phyloP scores from a whole-genome alignment of 1,284 basidiomycete genomes.

The Ustilago vetiveriae region DNA sequence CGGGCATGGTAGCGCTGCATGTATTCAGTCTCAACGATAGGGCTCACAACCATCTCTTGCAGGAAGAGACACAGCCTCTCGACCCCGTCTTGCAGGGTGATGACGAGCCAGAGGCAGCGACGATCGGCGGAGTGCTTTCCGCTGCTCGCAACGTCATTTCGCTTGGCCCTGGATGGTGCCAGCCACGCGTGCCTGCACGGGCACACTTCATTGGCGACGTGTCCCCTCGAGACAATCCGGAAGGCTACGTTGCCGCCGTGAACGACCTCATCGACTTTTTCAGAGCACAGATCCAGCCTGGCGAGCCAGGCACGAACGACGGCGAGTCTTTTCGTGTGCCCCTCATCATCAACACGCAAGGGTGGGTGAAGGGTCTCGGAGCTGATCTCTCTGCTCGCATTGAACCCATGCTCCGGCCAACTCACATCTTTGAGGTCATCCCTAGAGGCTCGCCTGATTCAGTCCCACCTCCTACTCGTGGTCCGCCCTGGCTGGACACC shows the following conservation, averaged over 20 bases:
- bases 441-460: constrained; percentile 14
- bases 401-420: constrained; percentile 75
- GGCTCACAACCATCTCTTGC: too few species aligned
- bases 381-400: constrained; percentile 80
- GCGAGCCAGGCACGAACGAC: constrained; percentile 5
- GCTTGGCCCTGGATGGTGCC: constrained; percentile 58
- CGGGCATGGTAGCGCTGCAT: constrained; percentile 83
- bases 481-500: constrained; percentile 27
- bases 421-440: constrained; percentile 73
- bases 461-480: constrained; percentile 17
- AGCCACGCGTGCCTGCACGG: constrained; percentile 74
- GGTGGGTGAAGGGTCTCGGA: constrained; percentile 94
- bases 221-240: constrained; percentile 80
- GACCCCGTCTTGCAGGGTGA: too few species aligned
- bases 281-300: constrained; percentile 21
- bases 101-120: background rate
- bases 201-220: constrained; percentile 85
- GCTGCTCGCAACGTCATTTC: constrained; percentile 12
- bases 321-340: constrained; percentile 69
- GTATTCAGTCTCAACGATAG: constrained; percentile 69
- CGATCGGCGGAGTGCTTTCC: background rate
- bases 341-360: constrained; percentile 93
- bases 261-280: constrained; percentile 76
- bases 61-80: too few species aligned
- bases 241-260: constrained; percentile 80